phyloP scores from a whole-genome alignment of 495 filamentous ascomycete genomes.

The Lasiosphaeriaceae sp. region DNA sequence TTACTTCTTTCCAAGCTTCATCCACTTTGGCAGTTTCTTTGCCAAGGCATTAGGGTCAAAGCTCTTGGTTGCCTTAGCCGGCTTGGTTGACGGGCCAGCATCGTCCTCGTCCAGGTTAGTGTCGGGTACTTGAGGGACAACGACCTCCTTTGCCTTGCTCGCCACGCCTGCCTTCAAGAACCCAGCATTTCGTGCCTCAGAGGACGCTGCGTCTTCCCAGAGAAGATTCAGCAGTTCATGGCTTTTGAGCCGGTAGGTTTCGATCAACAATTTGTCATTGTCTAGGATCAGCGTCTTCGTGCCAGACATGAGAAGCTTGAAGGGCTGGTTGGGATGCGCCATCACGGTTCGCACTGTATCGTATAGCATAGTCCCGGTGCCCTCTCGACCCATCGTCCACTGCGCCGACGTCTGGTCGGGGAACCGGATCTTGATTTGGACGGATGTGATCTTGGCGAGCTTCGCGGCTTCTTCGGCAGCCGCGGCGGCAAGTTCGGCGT shows the following conservation, averaged over 20 bases:
- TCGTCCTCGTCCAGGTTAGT: constrained; percentile 42
- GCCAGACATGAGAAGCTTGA: constrained; percentile 45
- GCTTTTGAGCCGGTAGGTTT: constrained; percentile 63
- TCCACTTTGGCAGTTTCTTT: constrained; percentile 64
- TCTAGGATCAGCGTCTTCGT: constrained; percentile 28
- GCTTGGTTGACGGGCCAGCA: constrained; percentile 24
- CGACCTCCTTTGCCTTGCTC: constrained; percentile 61
- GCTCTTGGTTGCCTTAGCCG: constrained; percentile 43
- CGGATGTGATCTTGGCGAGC: constrained; percentile 59
- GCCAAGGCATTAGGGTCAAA: constrained; percentile 31
- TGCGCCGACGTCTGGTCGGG: constrained; percentile 75
- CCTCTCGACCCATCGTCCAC: constrained; percentile 56
- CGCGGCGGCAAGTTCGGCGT: constrained; percentile 59
- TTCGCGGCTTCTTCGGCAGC: constrained; percentile 56
- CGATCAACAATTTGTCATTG: constrained; percentile 56
- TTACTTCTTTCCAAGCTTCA: constrained; percentile 59
- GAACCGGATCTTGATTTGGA: constrained; percentile 79
- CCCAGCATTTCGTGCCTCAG: constrained; percentile 44
- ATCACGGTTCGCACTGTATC: constrained; percentile 56
- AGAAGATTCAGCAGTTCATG: constrained; percentile 71
- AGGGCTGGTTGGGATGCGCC: constrained; percentile 40
- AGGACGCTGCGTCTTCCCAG: constrained; percentile 60
- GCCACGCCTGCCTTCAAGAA: constrained; percentile 65
- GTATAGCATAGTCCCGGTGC: constrained; percentile 66
- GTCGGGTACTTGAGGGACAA: constrained; percentile 39